Conservation (phyloP, 345 rosid species). For the Garcia nutans region DNA sequence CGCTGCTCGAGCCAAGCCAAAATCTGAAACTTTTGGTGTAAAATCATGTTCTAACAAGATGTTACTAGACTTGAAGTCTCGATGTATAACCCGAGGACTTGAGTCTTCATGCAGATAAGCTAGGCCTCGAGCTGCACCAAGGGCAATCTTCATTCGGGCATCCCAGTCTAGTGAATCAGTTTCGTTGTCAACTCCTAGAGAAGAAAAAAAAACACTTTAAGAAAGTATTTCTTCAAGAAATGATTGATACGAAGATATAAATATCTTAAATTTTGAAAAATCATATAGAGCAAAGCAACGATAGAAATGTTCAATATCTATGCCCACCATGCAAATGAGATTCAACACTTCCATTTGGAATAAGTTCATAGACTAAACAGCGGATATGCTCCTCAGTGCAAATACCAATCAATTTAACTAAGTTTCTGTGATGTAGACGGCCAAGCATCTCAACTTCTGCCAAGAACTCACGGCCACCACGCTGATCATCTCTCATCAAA, state of each 20-base stretch:
- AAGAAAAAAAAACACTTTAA: background rate
- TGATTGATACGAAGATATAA: background rate
- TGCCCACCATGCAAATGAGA: slow-evolving; percentile 64
- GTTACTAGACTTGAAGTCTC: slow-evolving; percentile 78
- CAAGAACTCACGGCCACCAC: slow-evolving; percentile 62
- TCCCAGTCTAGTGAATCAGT: slow-evolving; percentile 61
- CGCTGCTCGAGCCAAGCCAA: slow-evolving; percentile 74
- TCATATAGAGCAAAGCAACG: background rate
- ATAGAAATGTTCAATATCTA: background rate
- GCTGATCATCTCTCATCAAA: slow-evolving; percentile 61
- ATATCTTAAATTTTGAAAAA: background rate
- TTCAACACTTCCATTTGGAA: slow-evolving; percentile 70
- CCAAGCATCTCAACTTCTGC: slow-evolving; percentile 81
- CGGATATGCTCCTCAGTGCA: slow-evolving; percentile 48
- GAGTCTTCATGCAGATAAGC: slow-evolving; percentile 86
- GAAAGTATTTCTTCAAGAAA: slow-evolving; percentile 1
- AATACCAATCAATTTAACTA: slow-evolving; percentile 62
- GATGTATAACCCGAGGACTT: slow-evolving; percentile 64
- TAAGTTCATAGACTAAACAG: slow-evolving; percentile 68
- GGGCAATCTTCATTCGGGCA: slow-evolving; percentile 69
- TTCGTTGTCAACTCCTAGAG: slow-evolving; percentile 50
- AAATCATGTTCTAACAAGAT: slow-evolving; percentile 70
- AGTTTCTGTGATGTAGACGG: slow-evolving; percentile 75
- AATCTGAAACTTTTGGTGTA: slow-evolving; percentile 71
- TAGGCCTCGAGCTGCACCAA: slow-evolving; percentile 75